Base-by-base conservation (phyloP, 2,329 filamentous ascomycete genomes). In the Ophiosphaerella herpotricha region DNA sequence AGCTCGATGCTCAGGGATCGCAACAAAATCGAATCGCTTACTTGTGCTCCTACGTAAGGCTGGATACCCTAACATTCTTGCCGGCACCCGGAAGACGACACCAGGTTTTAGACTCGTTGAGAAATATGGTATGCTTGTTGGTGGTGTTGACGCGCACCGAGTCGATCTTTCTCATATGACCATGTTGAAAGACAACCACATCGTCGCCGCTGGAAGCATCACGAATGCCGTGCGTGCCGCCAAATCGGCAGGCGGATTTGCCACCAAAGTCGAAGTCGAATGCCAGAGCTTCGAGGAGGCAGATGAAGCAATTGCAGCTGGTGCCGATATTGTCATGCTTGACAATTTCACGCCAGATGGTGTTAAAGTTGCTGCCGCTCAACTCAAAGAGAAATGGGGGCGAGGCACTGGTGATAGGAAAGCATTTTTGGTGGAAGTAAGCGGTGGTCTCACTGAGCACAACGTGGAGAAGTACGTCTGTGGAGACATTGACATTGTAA, bases 121-220 rank as follows among this genome's bases (percentile, higher is more conserved):
- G 76, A 99, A 99, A 77, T 99, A 99, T 74, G 94, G 91, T 61
- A 97, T 99, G 88, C 79, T 97, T 18, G 88, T 96, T 13, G 94
- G 93, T 48, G 94, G 94, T 9, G 92, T 91, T 13, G 94, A 99
- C 75, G 85, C 87, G 2, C 94, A 99, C 74, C 82, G 94, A 29
- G 90, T 96, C 76, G 94, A 99, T 72, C 80, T 99, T 2, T 77
- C 73, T 72, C 84, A 87, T 58, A 97, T 99, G 94, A 92, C 92
- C 48, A 99, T 99, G 94, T 82, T 99, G 58, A 99, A 99, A 79
- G 94, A 99, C 76, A 99, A 99, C 75, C 94, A 99, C 75, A 88
- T 99, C 49, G 97, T 93, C 88, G 91, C 90, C 55, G 87, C 89
- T 46, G 80, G 80, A 23, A 90, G 88, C 69, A 97, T 99, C 73